Conservation (phyloP, 2,329 filamentous ascomycete species). For the Claviceps digitariae region DNA sequence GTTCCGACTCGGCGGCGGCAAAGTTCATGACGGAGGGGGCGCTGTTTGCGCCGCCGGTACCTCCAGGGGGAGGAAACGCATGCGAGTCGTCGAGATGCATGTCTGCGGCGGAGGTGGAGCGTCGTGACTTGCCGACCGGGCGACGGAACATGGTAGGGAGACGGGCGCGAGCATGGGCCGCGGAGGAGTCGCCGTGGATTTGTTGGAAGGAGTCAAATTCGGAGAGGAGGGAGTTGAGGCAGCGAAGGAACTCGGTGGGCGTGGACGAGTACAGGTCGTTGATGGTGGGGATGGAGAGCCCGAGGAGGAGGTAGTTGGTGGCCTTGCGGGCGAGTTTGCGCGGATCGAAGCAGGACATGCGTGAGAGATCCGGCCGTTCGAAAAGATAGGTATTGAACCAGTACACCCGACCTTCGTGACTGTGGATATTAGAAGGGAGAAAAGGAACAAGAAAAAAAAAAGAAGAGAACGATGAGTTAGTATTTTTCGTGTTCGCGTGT, state of each 20-base stretch:
- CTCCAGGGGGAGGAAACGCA: constrained; percentile 12
- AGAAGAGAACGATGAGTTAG: not conserved
- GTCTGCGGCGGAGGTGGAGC: constrained; percentile 36
- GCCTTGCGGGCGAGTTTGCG: constrained; percentile 79
- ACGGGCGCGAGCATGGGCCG: constrained; percentile 60
- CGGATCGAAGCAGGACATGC: constrained; percentile 74
- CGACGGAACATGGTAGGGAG: constrained; percentile 76
- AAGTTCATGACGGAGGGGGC: constrained; percentile 38
- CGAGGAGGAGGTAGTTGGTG: constrained; percentile 85
- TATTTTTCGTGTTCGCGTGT: not conserved
- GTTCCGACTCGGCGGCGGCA: constrained; percentile 47
- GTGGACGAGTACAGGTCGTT: constrained; percentile 75
- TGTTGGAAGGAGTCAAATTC: constrained; percentile 94
- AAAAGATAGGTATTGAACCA: constrained; percentile 98
- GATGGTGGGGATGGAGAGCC: constrained; percentile 78
- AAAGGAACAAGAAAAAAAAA: not conserved
- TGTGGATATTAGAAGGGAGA: constrained; percentile 19
- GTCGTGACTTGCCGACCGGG: constrained; percentile 42
- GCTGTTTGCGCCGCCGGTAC: constrained; percentile 18
- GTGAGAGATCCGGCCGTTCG: constrained; percentile 63
- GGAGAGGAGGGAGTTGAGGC: constrained; percentile 68
- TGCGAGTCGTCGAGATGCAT: constrained; percentile 21
- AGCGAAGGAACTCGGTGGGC: constrained; percentile 73
- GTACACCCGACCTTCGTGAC: constrained; percentile 86
- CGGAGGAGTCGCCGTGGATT: constrained; percentile 67